Base-by-base conservation (phyloP, 2,329 filamentous ascomycete species). In the Stachybotrys chartarum region DNA sequence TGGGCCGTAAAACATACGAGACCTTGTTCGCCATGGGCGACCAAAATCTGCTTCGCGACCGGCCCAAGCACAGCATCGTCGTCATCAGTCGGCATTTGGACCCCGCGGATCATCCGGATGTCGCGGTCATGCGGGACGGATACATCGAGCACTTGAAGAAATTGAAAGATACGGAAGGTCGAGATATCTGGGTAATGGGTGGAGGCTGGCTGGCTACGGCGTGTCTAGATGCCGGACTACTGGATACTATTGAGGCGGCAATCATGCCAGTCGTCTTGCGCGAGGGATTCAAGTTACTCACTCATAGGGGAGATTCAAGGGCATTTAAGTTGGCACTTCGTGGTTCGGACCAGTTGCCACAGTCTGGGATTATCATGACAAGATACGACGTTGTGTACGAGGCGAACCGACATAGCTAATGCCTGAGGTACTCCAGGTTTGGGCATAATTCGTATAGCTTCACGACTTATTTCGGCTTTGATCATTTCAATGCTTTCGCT, bases 151-250 rank as follows among this genome's bases (percentile, higher is more conserved):
- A 56, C 6, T 55, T 72, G 7, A 50, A 53, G 18, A 17, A 54
- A 7, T 47, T 68, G 1, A 70, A 67, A 46, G 51, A 30, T 1
- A n/a, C 53, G 8, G 45, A 53, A 0, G 64, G 61, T 0, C 64
- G 62, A 50, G 63, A 70, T 42, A 64, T 72, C 6, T 73, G 71
- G 71, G 60, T 72, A 1, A 70, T 72, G 66, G 71, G 70, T 7
- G 70, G 70, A 0, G 65, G 64, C 0, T 54, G 59, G 47, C 58
- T 73, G 18, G 68, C 64, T 30, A 54, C 61, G 10, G 53, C 58
- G n/a, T 66, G 65, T 31, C 54, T 72, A 6, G 58, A 62, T 10
- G 65, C 63, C 6, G 61, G 63, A 5, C 51, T 72, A 30, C 55
- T 73, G 17, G 68, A 71, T 30, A 56, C 59, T 0, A 53, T 72